Base-by-base conservation (phyloP, 31 red algal genomes). In the Asparagopsis taxiformis region DNA sequence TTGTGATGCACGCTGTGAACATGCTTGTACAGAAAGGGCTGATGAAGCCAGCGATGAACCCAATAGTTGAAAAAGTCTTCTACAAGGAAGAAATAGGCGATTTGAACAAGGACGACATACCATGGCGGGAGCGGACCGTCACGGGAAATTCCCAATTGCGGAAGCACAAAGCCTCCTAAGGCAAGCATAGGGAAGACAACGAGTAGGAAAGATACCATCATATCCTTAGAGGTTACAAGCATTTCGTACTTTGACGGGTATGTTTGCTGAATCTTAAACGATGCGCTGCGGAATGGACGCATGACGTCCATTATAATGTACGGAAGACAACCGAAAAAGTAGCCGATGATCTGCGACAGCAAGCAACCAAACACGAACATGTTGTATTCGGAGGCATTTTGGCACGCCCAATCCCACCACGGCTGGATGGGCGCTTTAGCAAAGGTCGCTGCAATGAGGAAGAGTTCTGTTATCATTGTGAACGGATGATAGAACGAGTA, bases 1-100 rank as follows among this genome's bases (percentile, higher is more conserved):
- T 86, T 86, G 52, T 98, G 94, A 59, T 98, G 94, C 62, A 87
- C 59, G 31, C 38, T 65, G 68, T 98, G 94, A 49, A 98, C 59
- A 30, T 85, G 49, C 1, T 65, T 48, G 66, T 98, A 98, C 1
- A 89, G 69, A 84, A 84, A 93, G 5, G 89, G 79, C 16, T 82
- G 77, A 67, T 98, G 94, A 13, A 98, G 75, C 70, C 71, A 80
- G 13, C 94, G 94, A 55, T 98, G 94, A 29, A 98, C 37, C 94
- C 94, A 98, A 46, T 98, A 98, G 78, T 98, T 98, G 31, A 84
- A 71, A 70, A 86, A 98, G 46, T 98, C 94, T 61, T 98, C 94
- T 10, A 94, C 85, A 33, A 98, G 57, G 20, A 98, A 90, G 56
- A 93, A 98, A 65, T 57, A 93, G 24, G 72, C 51, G 3, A 86